Evolutionary conservation across 2,329 filamentous ascomycete species (phyloP), one percentile per base, ranked within the genome.

Genomic region (Ceratocystis cubensis): DNA sequence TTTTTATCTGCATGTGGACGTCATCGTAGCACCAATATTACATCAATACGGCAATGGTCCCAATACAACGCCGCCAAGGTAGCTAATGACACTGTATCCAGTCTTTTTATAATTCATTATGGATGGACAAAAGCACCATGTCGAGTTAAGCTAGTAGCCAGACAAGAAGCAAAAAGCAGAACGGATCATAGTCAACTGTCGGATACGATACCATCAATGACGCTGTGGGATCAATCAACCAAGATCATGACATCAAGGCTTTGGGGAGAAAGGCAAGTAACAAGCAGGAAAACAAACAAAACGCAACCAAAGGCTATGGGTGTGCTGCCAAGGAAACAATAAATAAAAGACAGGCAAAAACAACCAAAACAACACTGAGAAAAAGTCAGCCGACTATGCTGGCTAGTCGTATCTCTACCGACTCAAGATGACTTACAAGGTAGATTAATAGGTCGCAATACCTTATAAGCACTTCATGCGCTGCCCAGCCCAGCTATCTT

Each of bases 401-500:
- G 48, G 48, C 48, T 15, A 41, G 37, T 41, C 48, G 10, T 53
- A 25, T 41, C 22, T 53, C 48, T 53, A 15, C 48, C 48, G 22
- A 53, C 48, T 28, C 48, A 53, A 53, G 48, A 53, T 53, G 10
- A 20, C 48, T 28, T 2, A 53, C 25, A 53, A 28, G 22, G 10
- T 53, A 17, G 22, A 53, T 53, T 28, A 53, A 25, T 53, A 53
- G 22, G 15, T 28, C 6, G 61, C 13, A 46, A n/a, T 6, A 30
- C 48, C 48, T n/a, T 13, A 20, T 7, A n/a, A 6, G 25, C 53
- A 30, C 56, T 30, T 76, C 69, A 81, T 4, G 78, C 79, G 22
- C 79, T 76, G 61, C 80, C 78, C 71, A 79, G 76, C 1, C 79
- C 79, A 4, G 78, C 80, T 71, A 81, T 76, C 61, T 78, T 74